These are phyloP conservation scores for Rhodotorula sp. DNA, from an alignment of 1,284 basidiomycete genomes.

Conservation along the genomic window DNA sequence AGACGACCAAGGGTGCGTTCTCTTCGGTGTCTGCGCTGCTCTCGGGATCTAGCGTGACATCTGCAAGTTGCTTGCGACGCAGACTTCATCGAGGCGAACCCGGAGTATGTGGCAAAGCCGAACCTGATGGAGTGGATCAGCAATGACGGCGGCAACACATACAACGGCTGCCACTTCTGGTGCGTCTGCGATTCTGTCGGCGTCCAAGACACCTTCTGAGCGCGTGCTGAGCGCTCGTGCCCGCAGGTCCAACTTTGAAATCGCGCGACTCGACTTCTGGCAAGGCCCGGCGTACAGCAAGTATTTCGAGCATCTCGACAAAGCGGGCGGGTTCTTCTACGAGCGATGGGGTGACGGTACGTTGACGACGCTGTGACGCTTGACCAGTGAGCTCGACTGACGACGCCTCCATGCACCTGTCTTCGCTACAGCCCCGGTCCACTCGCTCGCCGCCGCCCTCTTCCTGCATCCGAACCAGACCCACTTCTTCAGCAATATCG, in stretches of 20 bases:
- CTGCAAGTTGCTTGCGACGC: slow-evolving; percentile 41
- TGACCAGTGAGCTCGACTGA: no score
- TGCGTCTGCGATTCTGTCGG: background rate
- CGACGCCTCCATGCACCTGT: slow-evolving; percentile 54
- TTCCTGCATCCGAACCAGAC: slow-evolving; percentile 63
- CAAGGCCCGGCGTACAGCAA: slow-evolving; percentile 70
- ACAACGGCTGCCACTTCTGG: slow-evolving; percentile 22
- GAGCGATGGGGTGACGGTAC: slow-evolving; percentile 60
- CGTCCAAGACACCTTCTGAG: no score
- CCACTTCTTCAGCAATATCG: slow-evolving; percentile 45
- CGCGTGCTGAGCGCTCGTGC: no score
- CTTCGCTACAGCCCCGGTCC: slow-evolving; percentile 68
- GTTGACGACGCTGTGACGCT: slow-evolving; percentile 44
- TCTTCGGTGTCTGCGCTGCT: background rate
- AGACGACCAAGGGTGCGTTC: slow-evolving; percentile 31
- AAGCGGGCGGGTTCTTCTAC: slow-evolving; percentile 70
- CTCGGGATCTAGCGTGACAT: background rate
- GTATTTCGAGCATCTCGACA: slow-evolving; percentile 72
- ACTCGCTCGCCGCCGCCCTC: slow-evolving; percentile 75
- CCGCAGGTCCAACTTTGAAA: slow-evolving; percentile 60
- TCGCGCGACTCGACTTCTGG: slow-evolving; percentile 71
- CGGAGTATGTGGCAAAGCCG: slow-evolving; percentile 66
- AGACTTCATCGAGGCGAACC: slow-evolving; percentile 68
- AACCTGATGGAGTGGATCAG: slow-evolving; percentile 75
- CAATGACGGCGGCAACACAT: slow-evolving; percentile 64